Conservation (phyloP, 495 filamentous ascomycete species). For the Penicillium dipodomyicola region DNA sequence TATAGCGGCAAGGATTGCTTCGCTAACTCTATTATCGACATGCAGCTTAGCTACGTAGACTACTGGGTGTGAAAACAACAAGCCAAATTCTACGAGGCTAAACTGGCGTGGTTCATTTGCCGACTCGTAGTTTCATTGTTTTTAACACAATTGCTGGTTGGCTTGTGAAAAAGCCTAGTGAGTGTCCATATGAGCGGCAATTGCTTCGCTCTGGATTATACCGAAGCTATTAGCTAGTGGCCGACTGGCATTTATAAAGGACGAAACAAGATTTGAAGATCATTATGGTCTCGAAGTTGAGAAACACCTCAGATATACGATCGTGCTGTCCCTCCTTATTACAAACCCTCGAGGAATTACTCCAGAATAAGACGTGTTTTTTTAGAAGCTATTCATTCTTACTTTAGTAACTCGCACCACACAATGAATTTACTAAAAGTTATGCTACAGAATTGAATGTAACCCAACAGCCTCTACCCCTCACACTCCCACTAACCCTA, state of each 20-base stretch:
- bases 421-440: not conserved
- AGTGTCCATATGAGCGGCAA: conserved; percentile 3
- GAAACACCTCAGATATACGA: no score
- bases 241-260: not conserved
- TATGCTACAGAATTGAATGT: not conserved
- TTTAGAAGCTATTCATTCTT: not conserved
- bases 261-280: not conserved
- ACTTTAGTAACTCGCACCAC: not conserved
- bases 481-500: conserved; percentile 3
- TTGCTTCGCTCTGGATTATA: conserved; percentile 13
- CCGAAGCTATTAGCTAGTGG: conserved; percentile 7
- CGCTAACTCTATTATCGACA: conserved; percentile 3
- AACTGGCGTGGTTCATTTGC: conserved; percentile 12
- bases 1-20: not conserved
- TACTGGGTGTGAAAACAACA: not conserved
- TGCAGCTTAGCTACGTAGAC: not conserved
- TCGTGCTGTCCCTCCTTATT: no score
- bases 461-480: not conserved
- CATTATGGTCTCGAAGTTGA: no score
- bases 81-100: not conserved
- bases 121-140: not conserved
- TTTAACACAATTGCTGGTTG: not conserved
- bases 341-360: no score
- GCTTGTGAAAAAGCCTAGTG: not conserved
- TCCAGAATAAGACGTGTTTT: not conserved